Base-by-base conservation (phyloP, 306 rosid species). In the Inga laurina region DNA sequence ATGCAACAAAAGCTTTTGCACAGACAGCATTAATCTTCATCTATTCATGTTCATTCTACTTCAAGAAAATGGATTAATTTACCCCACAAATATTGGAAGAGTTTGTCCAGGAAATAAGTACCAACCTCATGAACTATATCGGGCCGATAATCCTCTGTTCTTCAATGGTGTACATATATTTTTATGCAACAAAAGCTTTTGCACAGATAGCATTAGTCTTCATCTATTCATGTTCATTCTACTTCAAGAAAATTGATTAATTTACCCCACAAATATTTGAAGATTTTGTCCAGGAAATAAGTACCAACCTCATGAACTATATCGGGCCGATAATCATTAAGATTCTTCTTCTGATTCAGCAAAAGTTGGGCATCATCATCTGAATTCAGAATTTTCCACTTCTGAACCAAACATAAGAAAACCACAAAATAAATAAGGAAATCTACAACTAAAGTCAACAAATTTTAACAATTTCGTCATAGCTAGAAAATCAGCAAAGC, bases 251-350 rank as follows among this genome's bases (percentile, higher is more conserved):
- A 51, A 30, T 27, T 64, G 71, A 66, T 66, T 66, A 34, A 30
- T 66, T 27, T 35, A 30, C 9, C 70, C 3, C 0, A 27, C 34
- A 64, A 13, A 64, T 12, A 64, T 27, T 27, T 10, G 62, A 54
- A 19, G 62, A 54, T 54, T 54, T 7, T 4, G 52, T 11, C 32
- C 8, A 27, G 30, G 49, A 75, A 18, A 46, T 72, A 45, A 56
- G 19, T 18, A 64, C 83, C 12, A 59, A 88, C 83, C 83, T 76
- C 80, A 14, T 72, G 76, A 65, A 79, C 72, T 54, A 84, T 79
- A 46, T 79, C 86, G 19, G 84, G 86, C 37, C 86, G 54, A 79
- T 69, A 82, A 76, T 87, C 81, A 75, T 85, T 75, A 48, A 76
- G 80, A 75, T 84, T 75, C 74, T 76, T 84, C 21, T 82, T 75